phyloP scores from a whole-genome alignment of 1,284 basidiomycete species.

The Flammula alnicola region DNA sequence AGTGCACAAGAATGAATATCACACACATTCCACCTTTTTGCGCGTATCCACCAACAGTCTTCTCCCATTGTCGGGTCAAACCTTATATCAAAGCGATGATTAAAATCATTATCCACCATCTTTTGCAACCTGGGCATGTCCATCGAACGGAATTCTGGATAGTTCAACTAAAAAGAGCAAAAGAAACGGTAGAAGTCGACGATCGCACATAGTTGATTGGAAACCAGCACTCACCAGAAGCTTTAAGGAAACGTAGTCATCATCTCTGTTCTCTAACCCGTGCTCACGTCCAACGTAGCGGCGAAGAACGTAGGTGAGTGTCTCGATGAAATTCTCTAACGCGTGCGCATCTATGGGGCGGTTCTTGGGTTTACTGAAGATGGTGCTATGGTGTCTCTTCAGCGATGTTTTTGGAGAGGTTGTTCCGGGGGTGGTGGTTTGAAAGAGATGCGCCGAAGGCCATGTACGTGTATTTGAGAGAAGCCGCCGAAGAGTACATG shows the following conservation, averaged over 20 bases:
- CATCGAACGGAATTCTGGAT: constrained; percentile 22
- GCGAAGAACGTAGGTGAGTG: constrained; percentile 11
- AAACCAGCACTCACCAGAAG: constrained; percentile 10
- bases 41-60: constrained; percentile 26
- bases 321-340: background rate
- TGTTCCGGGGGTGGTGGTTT: too few species aligned
- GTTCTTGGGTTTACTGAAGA: constrained; percentile 2
- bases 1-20: background rate
- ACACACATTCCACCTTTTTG: constrained; percentile 23
- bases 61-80: constrained; percentile 17
- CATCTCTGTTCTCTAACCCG: constrained; percentile 13
- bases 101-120: constrained; percentile 17
- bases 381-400: constrained; percentile 10
- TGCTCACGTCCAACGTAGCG: constrained; percentile 2
- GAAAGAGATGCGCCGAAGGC: background rate
- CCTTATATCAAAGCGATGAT: constrained; percentile 18
- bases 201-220: background rate
- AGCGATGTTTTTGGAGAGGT: too few species aligned
- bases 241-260: constrained; percentile 19
- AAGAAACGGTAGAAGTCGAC: background rate
- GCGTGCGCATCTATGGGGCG: background rate
- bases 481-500: constrained; percentile 13
- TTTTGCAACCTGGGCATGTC: constrained; percentile 19
- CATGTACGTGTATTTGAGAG: background rate
- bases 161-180: constrained; percentile 17